Evolutionary conservation across 2,329 filamentous ascomycete species (phyloP).

Genomic region (Amesomyces nigricolor): DNA sequence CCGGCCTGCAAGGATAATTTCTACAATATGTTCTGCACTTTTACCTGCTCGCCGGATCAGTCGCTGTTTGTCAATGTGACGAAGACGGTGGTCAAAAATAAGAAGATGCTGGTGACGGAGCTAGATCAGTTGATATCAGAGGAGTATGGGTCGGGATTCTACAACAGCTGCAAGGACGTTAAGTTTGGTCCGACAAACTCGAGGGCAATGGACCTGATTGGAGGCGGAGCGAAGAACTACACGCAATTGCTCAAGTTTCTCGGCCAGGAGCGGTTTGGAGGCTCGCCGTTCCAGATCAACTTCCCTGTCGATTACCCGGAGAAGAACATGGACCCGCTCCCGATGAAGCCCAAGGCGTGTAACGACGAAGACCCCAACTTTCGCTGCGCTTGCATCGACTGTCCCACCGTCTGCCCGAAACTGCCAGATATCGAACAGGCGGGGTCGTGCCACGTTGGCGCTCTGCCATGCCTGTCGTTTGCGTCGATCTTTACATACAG

Average conservation of each 20-base stretch:
- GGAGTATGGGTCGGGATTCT: constrained; percentile 81
- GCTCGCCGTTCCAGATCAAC: constrained; percentile 98
- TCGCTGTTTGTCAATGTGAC: constrained; percentile 94
- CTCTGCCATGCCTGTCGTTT: constrained; percentile 90
- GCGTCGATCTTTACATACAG: constrained; percentile 83
- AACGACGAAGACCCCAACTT: constrained; percentile 83
- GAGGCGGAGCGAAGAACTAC: constrained; percentile 89
- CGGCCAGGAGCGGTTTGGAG: constrained; percentile 82
- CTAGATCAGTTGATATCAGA: constrained; percentile 84
- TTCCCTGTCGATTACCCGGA: constrained; percentile 63
- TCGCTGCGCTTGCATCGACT: constrained; percentile 91
- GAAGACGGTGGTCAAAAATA: constrained; percentile 56
- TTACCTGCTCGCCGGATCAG: constrained; percentile 96
- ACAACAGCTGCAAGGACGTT: constrained; percentile 96
- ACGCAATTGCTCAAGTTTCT: constrained; percentile 83
- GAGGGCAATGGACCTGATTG: constrained; percentile 92
- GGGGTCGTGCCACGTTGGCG: constrained; percentile 73
- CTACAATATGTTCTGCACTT: constrained; percentile 96
- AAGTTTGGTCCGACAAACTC: constrained; percentile 94
- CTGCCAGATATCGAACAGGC: constrained; percentile 68
- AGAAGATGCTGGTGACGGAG: constrained; percentile 68
- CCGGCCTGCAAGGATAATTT: constrained; percentile 98
- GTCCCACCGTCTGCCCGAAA: constrained; percentile 75
- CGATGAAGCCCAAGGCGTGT: constrained; percentile 75
- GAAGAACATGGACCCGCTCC: constrained; percentile 63